Evolutionary conservation across 2,329 filamentous ascomycete species (phyloP).

Genomic region (Ophiosphaerella korrae): DNA sequence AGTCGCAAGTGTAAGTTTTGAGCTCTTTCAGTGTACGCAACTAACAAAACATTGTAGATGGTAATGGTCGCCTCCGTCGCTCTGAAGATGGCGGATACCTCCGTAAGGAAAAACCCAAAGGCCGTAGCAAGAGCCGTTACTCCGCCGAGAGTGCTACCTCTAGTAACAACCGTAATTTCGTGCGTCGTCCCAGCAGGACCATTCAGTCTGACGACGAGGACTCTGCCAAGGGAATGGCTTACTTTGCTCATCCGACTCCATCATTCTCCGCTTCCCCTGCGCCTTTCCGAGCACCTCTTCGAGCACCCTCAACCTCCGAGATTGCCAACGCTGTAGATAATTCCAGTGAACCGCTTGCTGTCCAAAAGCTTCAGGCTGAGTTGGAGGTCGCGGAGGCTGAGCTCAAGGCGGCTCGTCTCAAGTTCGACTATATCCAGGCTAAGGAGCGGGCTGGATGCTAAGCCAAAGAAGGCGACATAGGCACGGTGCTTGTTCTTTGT

Average conservation of each 20-base stretch:
- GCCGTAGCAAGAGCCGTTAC: slow-evolving; percentile 10
- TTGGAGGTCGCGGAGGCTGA: slow-evolving; percentile 42
- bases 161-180: neutral
- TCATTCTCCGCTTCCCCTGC: slow-evolving; percentile 18
- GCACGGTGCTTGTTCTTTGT: no score
- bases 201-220: slow-evolving; percentile 20
- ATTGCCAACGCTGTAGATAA: slow-evolving; percentile 7
- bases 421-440: slow-evolving; percentile 26
- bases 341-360: slow-evolving; percentile 25
- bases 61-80: slow-evolving; percentile 33
- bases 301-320: slow-evolving; percentile 1
- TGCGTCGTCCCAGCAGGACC: slow-evolving; percentile 2
- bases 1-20: slow-evolving; percentile 29
- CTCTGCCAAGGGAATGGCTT: slow-evolving; percentile 1
- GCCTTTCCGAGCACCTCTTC: neutral
- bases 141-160: slow-evolving; percentile 16
- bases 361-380: slow-evolving; percentile 34
- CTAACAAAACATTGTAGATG: slow-evolving; percentile 16
- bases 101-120: slow-evolving; percentile 29
- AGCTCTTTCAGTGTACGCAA: neutral
- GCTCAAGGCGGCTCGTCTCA: slow-evolving; percentile 31
- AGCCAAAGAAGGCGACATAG: neutral
- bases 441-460: slow-evolving; percentile 19
- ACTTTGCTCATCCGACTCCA: slow-evolving; percentile 5
- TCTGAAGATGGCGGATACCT: slow-evolving; percentile 28